These are phyloP conservation scores for Phytophthora fragariaefolia DNA, from an alignment of 352 stramenopile species.

Conservation along the genomic window DNA sequence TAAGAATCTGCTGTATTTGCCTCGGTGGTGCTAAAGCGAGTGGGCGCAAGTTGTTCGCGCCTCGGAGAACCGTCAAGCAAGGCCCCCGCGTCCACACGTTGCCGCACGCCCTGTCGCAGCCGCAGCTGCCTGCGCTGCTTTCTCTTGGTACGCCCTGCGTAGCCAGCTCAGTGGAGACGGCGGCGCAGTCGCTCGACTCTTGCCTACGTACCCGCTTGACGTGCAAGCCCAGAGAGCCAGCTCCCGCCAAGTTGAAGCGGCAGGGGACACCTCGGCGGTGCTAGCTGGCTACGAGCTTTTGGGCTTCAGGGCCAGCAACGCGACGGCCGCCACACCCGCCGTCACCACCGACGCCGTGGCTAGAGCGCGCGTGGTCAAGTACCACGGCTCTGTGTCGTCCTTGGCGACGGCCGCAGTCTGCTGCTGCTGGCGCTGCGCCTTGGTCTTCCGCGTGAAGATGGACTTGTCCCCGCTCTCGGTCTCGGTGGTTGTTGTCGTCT, in stretches of 20 bases:
- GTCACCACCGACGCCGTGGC: constrained; percentile 75
- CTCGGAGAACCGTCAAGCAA: constrained; percentile 10
- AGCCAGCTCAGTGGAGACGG: constrained; percentile 24
- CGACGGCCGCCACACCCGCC: constrained; percentile 67
- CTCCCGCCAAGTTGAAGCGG: constrained; percentile 28
- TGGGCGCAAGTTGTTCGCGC: constrained; percentile 18
- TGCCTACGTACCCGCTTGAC: no score
- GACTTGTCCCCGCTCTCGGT: constrained; percentile 47
- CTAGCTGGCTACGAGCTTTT: constrained; percentile 46
- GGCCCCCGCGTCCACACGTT: constrained; percentile 26
- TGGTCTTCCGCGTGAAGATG: constrained; percentile 81
- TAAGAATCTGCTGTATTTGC: constrained; percentile 24
- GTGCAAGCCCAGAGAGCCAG: constrained; percentile 31
- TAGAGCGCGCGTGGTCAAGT: constrained; percentile 61
- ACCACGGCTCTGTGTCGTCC: constrained; percentile 55
- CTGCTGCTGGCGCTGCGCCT: constrained; percentile 46
- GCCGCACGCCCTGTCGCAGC: constrained; percentile 30
- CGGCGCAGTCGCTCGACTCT: constrained; percentile 10
- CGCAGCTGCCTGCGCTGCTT: constrained; percentile 35
- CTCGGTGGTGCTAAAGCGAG: constrained; percentile 29
- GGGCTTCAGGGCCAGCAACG: constrained; percentile 67
- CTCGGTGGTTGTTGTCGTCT: constrained; percentile 21
- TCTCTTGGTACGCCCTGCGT: constrained; percentile 2
- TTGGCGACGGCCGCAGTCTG: constrained; percentile 7
- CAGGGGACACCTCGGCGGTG: constrained; percentile 4